phyloP scores from a whole-genome alignment of 305 asterid species.

The Plantago coronopus region DNA sequence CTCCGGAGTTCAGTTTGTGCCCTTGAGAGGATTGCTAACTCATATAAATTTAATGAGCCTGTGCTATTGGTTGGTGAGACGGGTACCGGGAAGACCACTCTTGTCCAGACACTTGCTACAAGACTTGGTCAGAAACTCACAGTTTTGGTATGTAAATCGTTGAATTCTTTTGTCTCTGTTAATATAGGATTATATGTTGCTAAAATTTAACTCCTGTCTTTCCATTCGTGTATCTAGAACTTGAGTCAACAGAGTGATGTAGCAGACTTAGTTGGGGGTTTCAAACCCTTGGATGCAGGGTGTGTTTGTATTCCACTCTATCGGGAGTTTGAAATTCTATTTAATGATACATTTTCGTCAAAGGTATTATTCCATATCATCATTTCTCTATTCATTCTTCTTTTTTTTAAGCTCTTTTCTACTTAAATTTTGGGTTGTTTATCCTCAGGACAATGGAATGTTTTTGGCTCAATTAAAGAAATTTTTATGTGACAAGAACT shows the following conservation, averaged over 20 bases:
- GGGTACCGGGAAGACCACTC: conserved; percentile 98
- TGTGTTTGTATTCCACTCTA: conserved; percentile 71
- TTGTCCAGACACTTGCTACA: conserved; percentile 79
- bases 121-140: conserved; percentile 83
- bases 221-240: conserved; percentile 54
- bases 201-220: conserved; percentile 10
- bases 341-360: conserved; percentile 50
- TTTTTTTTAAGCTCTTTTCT: conserved; percentile 8
- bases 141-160: conserved; percentile 67
- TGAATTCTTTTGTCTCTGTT: conserved; percentile 12
- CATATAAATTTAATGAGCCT: conserved; percentile 81
- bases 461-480: conserved; percentile 45
- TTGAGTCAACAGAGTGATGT: conserved; percentile 97
- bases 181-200: conserved; percentile 18
- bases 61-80: conserved; percentile 98
- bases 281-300: conserved; percentile 84
- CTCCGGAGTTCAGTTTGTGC: conserved; percentile 71
- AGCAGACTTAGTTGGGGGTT: conserved; percentile 90
- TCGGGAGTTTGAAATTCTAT: conserved; percentile 70
- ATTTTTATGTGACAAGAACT: conserved; percentile 48
- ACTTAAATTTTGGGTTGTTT: conserved; percentile 19
- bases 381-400: conserved; percentile 8
- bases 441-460: conserved; percentile 50
- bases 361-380: conserved; percentile 47
- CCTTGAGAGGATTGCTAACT: conserved; percentile 92